phyloP scores from a whole-genome alignment of 2,329 filamentous ascomycete genomes.

The Apiospora marii region DNA sequence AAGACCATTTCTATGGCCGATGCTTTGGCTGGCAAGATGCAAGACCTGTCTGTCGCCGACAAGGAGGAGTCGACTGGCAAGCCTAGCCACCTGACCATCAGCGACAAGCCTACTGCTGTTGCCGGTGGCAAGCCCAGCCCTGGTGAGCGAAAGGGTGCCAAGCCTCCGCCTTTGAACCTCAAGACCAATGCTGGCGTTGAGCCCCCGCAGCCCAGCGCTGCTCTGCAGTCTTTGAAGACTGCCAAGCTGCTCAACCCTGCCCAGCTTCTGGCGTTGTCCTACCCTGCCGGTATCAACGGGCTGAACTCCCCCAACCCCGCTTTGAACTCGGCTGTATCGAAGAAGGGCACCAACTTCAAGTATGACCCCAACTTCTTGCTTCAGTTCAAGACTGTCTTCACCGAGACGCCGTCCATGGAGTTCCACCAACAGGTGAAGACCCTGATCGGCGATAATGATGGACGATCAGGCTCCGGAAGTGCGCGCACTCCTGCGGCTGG shows the following conservation, averaged over 20 bases:
- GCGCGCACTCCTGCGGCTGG: conserved; percentile 64
- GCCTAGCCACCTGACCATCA: conserved; percentile 59
- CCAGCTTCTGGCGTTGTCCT: conserved; percentile 22
- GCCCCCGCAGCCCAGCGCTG: conserved; percentile 90
- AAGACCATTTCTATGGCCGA: conserved; percentile 61
- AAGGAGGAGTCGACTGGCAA: conserved; percentile 56
- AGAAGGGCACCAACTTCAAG: conserved; percentile 85
- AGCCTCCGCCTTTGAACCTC: conserved; percentile 88
- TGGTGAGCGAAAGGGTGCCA: conserved; percentile 69
- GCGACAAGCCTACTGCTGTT: conserved; percentile 59
- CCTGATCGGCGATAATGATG: conserved; percentile 79
- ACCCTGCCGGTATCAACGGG: conserved; percentile 73
- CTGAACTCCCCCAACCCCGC: conserved; percentile 92
- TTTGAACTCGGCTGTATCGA: conserved; percentile 79
- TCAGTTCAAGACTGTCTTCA: conserved; percentile 95
- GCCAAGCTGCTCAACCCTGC: conserved; percentile 75
- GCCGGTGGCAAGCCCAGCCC: conserved; percentile 59
- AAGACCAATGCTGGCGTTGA: conserved; percentile 83
- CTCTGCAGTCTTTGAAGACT: conserved; percentile 90
- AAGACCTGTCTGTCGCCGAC: conserved; percentile 27
- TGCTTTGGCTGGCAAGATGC: conserved; percentile 52
- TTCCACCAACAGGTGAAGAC: conserved; percentile 91
- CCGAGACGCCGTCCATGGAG: conserved; percentile 92
- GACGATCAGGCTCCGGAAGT: conserved; percentile 59
- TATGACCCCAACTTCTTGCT: conserved; percentile 96